Conservation (phyloP, 2,329 filamentous ascomycete species). For the Sporothrix euskadiensis region DNA sequence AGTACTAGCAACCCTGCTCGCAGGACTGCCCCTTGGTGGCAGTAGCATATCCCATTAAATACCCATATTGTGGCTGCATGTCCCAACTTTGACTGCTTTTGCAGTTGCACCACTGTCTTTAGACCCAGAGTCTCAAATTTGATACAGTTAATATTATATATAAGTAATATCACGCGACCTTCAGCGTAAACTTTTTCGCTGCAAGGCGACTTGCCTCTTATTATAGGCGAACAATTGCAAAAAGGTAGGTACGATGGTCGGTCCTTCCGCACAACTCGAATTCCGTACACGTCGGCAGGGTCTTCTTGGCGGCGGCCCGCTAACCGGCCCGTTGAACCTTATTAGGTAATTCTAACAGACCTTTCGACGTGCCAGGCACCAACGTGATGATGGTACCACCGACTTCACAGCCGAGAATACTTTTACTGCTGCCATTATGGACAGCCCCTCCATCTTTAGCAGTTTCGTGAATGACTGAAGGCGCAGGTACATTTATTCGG, state of each 20-base stretch:
- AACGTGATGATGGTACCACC: too few species aligned
- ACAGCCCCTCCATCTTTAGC: too few species aligned
- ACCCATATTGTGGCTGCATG: neutral
- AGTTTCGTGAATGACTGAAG: too few species aligned
- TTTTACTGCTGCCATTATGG: too few species aligned
- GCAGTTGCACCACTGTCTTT: too few species aligned
- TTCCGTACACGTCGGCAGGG: too few species aligned
- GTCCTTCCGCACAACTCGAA: too few species aligned
- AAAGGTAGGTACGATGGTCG: too few species aligned
- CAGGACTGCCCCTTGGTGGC: neutral
- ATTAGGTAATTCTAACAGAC: neutral
- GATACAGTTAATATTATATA: neutral
- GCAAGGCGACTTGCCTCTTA: neutral
- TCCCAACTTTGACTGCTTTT: too few species aligned
- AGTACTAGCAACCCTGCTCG: neutral
- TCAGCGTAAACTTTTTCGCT: neutral
- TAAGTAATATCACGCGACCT: neutral
- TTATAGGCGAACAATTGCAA: conserved; percentile 29
- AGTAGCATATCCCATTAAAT: neutral
- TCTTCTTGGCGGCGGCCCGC: neutral
- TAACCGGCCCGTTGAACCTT: neutral
- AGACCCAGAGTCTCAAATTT: neutral
- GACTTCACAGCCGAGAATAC: neutral
- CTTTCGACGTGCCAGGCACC: neutral
- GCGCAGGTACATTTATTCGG: neutral